Evolutionary conservation across 352 stramenopile species (phyloP).

Genomic region (Globisporangium paddicum): DNA sequence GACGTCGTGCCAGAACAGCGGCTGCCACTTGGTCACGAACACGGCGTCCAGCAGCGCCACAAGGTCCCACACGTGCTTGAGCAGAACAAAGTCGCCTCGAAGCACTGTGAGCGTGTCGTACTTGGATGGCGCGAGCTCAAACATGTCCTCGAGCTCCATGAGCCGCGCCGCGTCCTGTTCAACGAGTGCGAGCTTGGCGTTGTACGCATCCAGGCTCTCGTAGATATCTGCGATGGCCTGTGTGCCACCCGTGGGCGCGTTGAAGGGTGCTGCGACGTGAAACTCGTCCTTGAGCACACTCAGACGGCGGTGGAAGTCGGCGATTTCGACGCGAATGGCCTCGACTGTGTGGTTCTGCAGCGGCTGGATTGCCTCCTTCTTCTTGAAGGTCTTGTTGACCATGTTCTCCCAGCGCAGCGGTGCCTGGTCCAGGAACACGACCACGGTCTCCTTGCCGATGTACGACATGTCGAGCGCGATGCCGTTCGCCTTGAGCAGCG

Average conservation of each 20-base stretch:
- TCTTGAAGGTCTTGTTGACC: conserved; percentile 92
- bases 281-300: conserved; percentile 67
- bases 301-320: conserved; percentile 70
- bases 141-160: conserved; percentile 93
- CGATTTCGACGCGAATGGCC: conserved; percentile 64
- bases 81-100: conserved; percentile 81
- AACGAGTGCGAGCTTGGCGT: conserved; percentile 65
- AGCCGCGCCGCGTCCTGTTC: conserved; percentile 81
- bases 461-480: conserved; percentile 89
- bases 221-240: conserved; percentile 72
- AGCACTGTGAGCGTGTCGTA: conserved; percentile 78
- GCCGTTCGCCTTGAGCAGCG: conserved; percentile 78
- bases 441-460: conserved; percentile 76
- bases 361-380: conserved; percentile 90
- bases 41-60: conserved; percentile 82
- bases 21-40: conserved; percentile 81
- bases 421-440: conserved; percentile 85
- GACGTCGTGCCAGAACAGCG: conserved; percentile 84
- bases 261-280: conserved; percentile 46
- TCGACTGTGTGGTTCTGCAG: conserved; percentile 88
- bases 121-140: conserved; percentile 87
- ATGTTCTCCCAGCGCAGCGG: conserved; percentile 90
- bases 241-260: conserved; percentile 16
- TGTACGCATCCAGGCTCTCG: conserved; percentile 81
- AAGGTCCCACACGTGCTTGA: conserved; percentile 94